Evolutionary conservation across 1,284 basidiomycete species (phyloP), one percentile per base, ranked within the genome.

Genomic region (Macrocystidia cucumis): DNA sequence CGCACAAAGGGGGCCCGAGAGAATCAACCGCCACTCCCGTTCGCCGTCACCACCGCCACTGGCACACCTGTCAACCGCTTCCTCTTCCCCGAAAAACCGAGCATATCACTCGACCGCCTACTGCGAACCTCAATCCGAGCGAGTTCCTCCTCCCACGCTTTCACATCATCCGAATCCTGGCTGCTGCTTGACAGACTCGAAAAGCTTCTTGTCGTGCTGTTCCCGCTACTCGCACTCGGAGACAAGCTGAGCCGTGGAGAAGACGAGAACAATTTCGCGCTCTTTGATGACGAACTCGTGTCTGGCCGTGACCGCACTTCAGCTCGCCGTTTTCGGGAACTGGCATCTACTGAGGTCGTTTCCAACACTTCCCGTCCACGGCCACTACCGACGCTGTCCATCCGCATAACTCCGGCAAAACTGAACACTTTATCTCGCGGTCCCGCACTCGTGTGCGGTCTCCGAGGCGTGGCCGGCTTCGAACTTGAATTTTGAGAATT

Each of bases 81-180:
- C 47, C 67, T 65, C 56, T 65, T 69, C 33, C 65, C 62, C 41
- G 60, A 52, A 48, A 74, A 69, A n/a, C 73, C 72, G 30, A 77
- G 56, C 61, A 81, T 65, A 50, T 73, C 69, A 38, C 75, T 83
- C 39, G 68, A 74, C 46, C 70, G 64, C 38, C 74, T 67, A 48
- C 77, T 81, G 49, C 62, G 63, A 45, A 62, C 58, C 58, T 86
- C 83, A 46, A 87, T 84, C 42, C 72, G 67, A 43, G 67, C 72
- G 30, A 86, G 66, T 61, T 87, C 82, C 50, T 75, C 72, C 56
- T 87, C 84, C 84, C 84, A 87, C 42, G 78, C 83, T 39, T 67
- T 63, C 46, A 81, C 66, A 17, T 62, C 60, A 16, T 56, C 56
- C 16, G 46, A 47, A 38, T 50, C 55, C 24, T 56, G 48, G 37